Base-by-base conservation (phyloP, 805 yeast species). In the Zygosaccharomyces pseudorouxii region DNA sequence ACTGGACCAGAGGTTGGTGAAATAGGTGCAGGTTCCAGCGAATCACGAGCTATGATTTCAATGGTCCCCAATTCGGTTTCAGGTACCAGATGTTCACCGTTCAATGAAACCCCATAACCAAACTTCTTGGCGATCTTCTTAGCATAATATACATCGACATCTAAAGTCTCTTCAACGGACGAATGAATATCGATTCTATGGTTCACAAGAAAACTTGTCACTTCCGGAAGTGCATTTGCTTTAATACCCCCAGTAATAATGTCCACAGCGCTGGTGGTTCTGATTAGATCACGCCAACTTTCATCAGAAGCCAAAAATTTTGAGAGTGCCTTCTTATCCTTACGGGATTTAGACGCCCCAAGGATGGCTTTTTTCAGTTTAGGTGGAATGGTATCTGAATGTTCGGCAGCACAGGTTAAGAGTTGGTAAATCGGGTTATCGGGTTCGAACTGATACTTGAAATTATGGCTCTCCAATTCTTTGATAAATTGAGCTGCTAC, bases 161-260 rank as follows among this genome's bases (percentile, higher is more conserved):
- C 66, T 28, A 66, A 52, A 5, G 75, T 72, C 11, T 66, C 73
- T 1, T 65, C 58, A 3, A 71, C 68, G 29, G 70, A 59, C 10
- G 77, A 69, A 51, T 78, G 84, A 33, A 77, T 65, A 19, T 77
- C 73, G 42, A 83, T 69, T 55, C 89, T 71, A 55, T 82, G 82
- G 65, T 84, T 82, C 44, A 81, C 70, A 22, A 71, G 55, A 19
- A 80, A 63, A 22, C 67, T 62, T 6, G 74, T 80, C 22, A 70
- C 66, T 55, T 83, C 87, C 2, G 90, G 89, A 36, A 84, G 67
- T 0, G 88, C 86, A 55, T 84, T 84, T 39, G 78, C 72, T 65
- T 84, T 84, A 50, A 78, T 73, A 18, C 89, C 89, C 12, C 88
- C 89, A 8, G 63, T 55, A 48, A 84, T 71, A 10, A 81, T 71